These are phyloP conservation scores for Daedaleopsis nitida DNA, from an alignment of 768 basidiomycete genomes.

Conservation along the genomic window DNA sequence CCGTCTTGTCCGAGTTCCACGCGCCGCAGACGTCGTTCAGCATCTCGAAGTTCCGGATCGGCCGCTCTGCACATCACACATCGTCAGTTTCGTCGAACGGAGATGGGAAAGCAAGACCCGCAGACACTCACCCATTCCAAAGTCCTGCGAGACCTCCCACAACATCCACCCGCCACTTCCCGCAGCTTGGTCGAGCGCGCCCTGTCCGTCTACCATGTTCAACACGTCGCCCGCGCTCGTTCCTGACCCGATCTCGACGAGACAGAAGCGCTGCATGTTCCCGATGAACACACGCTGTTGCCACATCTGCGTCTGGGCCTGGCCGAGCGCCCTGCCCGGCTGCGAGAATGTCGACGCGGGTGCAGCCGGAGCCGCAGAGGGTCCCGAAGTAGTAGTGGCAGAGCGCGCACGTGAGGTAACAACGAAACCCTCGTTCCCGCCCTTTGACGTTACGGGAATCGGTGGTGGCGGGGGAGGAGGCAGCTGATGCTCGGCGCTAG, in stretches of 20 bases:
- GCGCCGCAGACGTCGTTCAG: constrained; percentile 76
- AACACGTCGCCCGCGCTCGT: constrained; percentile 80
- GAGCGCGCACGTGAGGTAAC: constrained; percentile 24
- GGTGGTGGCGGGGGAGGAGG: constrained; percentile 5
- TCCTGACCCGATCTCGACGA: constrained; percentile 64
- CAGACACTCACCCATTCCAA: constrained; percentile 81
- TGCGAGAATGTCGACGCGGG: constrained; percentile 30
- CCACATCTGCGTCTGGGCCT: constrained; percentile 28
- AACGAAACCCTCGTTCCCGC: constrained; percentile 9
- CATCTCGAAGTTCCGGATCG: constrained; percentile 86
- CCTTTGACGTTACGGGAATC: not conserved
- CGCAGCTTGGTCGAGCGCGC: constrained; percentile 60
- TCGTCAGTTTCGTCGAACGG: constrained; percentile 9
- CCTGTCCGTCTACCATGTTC: constrained; percentile 62
- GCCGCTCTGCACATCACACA: constrained; percentile 63
- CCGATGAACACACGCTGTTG: constrained; percentile 81
- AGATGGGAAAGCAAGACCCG: constrained; percentile 16
- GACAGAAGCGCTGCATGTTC: constrained; percentile 73
- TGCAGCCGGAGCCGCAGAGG: constrained; percentile 24
- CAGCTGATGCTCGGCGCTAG: constrained; percentile 22
- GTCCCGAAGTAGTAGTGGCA: constrained; percentile 25
- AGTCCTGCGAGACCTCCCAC: constrained; percentile 87
- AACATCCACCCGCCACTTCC: constrained; percentile 83
- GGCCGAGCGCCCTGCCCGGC: constrained; percentile 4
- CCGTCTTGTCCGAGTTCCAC: constrained; percentile 83